phyloP scores from a whole-genome alignment of 2,329 filamentous ascomycete genomes.

The Helotiales sp. region DNA sequence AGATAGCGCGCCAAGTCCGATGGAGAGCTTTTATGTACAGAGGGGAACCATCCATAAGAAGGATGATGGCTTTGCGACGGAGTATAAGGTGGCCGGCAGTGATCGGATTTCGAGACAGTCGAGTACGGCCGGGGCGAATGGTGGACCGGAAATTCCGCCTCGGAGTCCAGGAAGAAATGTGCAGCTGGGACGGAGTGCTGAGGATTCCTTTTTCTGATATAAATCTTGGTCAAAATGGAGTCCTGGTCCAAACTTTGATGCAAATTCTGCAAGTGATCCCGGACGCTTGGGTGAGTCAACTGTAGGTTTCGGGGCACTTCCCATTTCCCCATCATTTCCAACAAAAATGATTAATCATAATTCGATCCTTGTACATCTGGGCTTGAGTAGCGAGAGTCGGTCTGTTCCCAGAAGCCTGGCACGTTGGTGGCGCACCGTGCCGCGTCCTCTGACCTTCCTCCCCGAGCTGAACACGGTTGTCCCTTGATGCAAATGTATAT shows the following conservation, averaged over 20 bases:
- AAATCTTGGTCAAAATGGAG: background rate
- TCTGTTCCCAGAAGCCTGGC: too few species aligned
- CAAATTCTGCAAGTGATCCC: background rate
- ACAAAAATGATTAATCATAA: background rate
- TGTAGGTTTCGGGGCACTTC: background rate
- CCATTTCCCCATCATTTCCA: background rate
- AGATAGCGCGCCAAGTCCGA: background rate
- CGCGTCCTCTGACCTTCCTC: background rate
- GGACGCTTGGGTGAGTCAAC: too few species aligned
- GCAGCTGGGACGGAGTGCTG: background rate
- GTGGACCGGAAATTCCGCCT: background rate
- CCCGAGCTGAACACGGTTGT: background rate
- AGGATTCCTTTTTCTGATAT: background rate
- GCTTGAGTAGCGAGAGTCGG: too few species aligned
- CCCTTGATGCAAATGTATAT: too few species aligned
- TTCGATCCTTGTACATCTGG: background rate
- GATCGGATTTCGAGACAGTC: background rate
- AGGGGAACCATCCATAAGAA: conserved; percentile 6
- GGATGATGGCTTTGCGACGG: background rate
- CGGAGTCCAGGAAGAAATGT: background rate
- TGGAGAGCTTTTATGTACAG: background rate
- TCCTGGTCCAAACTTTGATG: background rate
- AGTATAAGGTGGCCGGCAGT: background rate
- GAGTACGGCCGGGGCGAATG: background rate
- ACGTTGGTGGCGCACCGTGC: background rate